These are phyloP conservation scores for Albugo candida DNA, from an alignment of 352 stramenopile species.

Conservation along the genomic window DNA sequence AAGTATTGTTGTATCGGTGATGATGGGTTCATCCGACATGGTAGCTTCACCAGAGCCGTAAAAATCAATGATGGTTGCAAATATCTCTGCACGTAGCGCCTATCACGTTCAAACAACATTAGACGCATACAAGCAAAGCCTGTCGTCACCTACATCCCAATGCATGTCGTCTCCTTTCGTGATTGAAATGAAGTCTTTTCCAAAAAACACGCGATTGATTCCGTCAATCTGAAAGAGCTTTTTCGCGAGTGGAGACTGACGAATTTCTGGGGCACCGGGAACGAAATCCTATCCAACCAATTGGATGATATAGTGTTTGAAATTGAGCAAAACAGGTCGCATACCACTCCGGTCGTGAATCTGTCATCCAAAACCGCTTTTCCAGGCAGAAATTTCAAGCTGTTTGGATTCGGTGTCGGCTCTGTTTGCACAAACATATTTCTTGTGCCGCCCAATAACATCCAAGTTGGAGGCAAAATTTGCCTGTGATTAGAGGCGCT, in stretches of 20 bases:
- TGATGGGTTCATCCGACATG: slow-evolving; percentile 72
- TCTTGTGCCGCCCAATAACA: slow-evolving; percentile 23
- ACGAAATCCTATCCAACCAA: slow-evolving; percentile 50
- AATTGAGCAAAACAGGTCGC: neutral
- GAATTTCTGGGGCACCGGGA: slow-evolving; percentile 62
- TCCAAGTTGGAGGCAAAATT: no score
- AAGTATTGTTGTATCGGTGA: slow-evolving; percentile 85
- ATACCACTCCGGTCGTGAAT: slow-evolving; percentile 62
- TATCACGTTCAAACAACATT: slow-evolving; percentile 8
- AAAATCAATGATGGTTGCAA: slow-evolving; percentile 96
- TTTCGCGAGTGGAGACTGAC: slow-evolving; percentile 87
- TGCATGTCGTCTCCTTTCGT: slow-evolving; percentile 90
- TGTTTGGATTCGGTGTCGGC: slow-evolving; percentile 94
- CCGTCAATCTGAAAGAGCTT: slow-evolving; percentile 93
- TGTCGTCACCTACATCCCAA: slow-evolving; percentile 70
- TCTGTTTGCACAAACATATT: slow-evolving; percentile 98
- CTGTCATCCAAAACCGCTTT: slow-evolving; percentile 77
- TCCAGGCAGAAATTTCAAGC: slow-evolving; percentile 95
- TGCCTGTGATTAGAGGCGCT: no score
- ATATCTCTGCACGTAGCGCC: slow-evolving; percentile 82
- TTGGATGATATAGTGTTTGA: neutral
- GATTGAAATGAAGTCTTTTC: slow-evolving; percentile 95
- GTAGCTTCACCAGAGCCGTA: slow-evolving; percentile 80
- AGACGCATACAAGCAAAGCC: neutral
- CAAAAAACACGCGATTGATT: slow-evolving; percentile 93